Conservation (phyloP, 2,329 filamentous ascomycete genomes). For the Epichloe gansuensis region DNA sequence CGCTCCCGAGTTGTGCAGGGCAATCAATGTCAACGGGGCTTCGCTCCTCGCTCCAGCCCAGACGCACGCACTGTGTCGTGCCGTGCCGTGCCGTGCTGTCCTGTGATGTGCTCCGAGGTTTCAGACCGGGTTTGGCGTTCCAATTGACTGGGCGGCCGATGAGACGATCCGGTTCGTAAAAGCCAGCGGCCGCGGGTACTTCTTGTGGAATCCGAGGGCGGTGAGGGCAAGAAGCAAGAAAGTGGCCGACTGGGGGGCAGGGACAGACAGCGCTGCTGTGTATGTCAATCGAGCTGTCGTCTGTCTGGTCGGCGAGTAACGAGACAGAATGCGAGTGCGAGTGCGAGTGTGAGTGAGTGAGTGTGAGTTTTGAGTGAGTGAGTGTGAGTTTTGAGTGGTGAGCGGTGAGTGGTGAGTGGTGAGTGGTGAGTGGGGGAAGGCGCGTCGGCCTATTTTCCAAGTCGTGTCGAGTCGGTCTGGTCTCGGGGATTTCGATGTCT, state of each 20-base stretch:
- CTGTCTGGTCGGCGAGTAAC: neutral
- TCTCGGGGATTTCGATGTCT: no score
- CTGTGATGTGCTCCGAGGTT: neutral
- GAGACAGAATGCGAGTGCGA: no score
- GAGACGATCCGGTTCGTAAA: neutral
- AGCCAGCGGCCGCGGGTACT: neutral
- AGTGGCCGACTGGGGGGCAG: neutral
- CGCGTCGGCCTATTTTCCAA: no score
- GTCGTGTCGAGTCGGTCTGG: no score
- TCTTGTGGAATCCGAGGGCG: neutral
- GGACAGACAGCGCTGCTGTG: neutral
- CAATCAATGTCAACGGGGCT: neutral
- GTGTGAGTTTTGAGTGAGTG: no score
- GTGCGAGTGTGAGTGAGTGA: no score
- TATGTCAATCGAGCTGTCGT: neutral
- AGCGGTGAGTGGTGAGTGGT: no score
- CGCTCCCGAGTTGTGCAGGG: neutral
- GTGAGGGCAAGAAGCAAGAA: neutral
- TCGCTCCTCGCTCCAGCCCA: neutral
- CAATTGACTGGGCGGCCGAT: neutral
- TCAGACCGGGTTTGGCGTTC: neutral
- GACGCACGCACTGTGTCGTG: neutral
- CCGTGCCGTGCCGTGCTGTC: no score
- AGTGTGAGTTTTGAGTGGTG: no score
- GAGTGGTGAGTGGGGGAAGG: no score